Conservation (phyloP, 2,329 filamentous ascomycete species). For the Verruconis gallopava region DNA sequence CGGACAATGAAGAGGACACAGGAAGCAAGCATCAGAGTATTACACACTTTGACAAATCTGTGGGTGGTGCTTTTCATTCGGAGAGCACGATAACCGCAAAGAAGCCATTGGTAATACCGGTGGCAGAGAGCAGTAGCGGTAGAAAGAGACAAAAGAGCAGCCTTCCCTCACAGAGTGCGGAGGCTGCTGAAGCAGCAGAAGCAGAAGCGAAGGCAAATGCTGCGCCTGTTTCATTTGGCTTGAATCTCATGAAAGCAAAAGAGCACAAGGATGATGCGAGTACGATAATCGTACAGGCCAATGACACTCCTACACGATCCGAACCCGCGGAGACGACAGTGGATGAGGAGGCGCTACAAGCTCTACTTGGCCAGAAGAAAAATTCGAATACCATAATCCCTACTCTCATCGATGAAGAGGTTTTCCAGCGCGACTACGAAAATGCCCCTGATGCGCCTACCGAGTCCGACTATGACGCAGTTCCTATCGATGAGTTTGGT, state of each 20-base stretch:
- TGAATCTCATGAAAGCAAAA: conserved; percentile 39
- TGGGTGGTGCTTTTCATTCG: conserved; percentile 32
- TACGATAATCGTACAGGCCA: conserved; percentile 5
- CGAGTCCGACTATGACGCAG: conserved; percentile 71
- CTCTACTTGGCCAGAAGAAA: conserved; percentile 28
- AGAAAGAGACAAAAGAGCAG: conserved; percentile 42
- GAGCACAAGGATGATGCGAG: conserved; percentile 13
- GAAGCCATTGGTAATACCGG: conserved; percentile 43
- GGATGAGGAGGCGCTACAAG: conserved; percentile 43
- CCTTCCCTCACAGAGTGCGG: conserved; percentile 30
- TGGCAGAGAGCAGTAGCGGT: conserved; percentile 47
- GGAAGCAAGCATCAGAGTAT: conserved; percentile 27
- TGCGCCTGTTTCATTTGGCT: conserved; percentile 34
- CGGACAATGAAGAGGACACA: conserved; percentile 6
- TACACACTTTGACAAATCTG: conserved; percentile 40
- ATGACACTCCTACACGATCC: conserved; percentile 15
- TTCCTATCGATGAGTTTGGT: conserved; percentile 91
- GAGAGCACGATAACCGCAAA: conserved; percentile 24
- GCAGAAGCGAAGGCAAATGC: conserved; percentile 27
- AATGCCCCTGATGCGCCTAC: conserved; percentile 62
- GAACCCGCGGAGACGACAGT: conserved; percentile 32
- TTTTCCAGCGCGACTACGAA: conserved; percentile 56
- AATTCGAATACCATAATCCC: conserved; percentile 28
- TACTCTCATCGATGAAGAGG: conserved; percentile 47
- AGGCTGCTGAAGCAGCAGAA: conserved; percentile 19